Base-by-base conservation (phyloP, 768 basidiomycete genomes). In the Goffeauzyma gilvescens region DNA sequence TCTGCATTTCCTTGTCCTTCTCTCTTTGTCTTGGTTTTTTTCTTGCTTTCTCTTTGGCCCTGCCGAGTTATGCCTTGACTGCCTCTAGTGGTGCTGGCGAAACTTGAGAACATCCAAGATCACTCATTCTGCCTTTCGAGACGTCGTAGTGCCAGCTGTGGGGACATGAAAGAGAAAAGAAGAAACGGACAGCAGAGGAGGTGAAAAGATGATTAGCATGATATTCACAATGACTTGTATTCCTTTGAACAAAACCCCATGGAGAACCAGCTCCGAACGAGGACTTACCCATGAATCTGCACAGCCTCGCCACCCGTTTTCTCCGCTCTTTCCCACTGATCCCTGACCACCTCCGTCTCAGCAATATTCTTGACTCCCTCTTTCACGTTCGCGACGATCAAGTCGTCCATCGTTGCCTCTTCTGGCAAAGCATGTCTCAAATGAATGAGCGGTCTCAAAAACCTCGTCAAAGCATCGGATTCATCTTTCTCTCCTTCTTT, bases 391-490 rank as follows among this genome's bases (percentile, higher is more conserved):
- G 52, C 56, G 45, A 47, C 41, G 26, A 60, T 60, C 37, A 63
- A 43, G 32, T 58, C 59, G 34, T 59, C 50, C 12, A 63, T 51
- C 33, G 49, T 48, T 13, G 54, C 46, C 2, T 36, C 55, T 18
- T 45, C 50, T 20, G 52, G 51, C 15, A 63, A 36, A 14, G 64
- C 9, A 58, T 64, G 51, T 71, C 70, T 49, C 22, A 76, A 68
- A 25, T 63, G 55, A 40, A 73, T 73, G 53, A 86, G 70, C 0
- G 82, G 79, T 21, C 69, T 66, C 34, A 86, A 67, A 80, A 81
- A 87, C 38, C 73, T 72, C 21, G 70, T 70, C 50, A 87, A 70
- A 6, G 76, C 68, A 15, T 14, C 10, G 25, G 25, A 39, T 36
- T 35, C 15, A 45, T 45, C 35, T 35, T 33, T 45, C 21, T 18